Base-by-base conservation (phyloP, 176 grass and related monocot genomes). In the Triticum urartu region DNA sequence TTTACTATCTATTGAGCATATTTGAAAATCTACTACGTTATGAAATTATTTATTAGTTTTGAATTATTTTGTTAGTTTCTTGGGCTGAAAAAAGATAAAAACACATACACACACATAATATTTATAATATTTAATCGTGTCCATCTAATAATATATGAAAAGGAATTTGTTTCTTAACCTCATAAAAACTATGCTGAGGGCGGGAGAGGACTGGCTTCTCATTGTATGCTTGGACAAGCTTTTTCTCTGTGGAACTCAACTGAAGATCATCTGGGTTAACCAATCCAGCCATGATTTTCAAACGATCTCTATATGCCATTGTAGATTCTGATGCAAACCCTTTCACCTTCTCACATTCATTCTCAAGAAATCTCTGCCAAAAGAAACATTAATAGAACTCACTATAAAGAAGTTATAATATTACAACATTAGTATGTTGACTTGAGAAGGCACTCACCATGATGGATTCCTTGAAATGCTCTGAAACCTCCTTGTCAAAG, bases 171-270 rank as follows among this genome's bases (percentile, higher is more conserved):
- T 77, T 45, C 14, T 72, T 63, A 87, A 98, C 96, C 93, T 85
- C 87, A 17, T 90, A 95, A 79, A 98, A 98, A 75, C 72, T 90
- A 81, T 98, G 97, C 58, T 98, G 97, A 67, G 97, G 94, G 12
- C 94, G 94, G 54, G 97, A 98, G 15, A 98, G 97, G 26, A 98
- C 97, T 67, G 97, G 97, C 72, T 98, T 98, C 81, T 94, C 97
- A 5, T 98, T 98, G 68, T 98, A 98, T 73, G 97, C 91, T 50
- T 91, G 92, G 45, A 98, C 86, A 68, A 96, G 92, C 85, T 98
- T 98, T 77, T 63, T 95, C 79, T 98, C 94, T 1, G 97, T 89
- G 54, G 89, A 84, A 80, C 97, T 80, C 79, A 98, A 86, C 32
- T 91, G 79, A 26, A 98, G 90, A 54, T 98, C 94, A 58, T 98